phyloP scores from a whole-genome alignment of 2,329 filamentous ascomycete genomes.

The Arthrobotrys iridis region DNA sequence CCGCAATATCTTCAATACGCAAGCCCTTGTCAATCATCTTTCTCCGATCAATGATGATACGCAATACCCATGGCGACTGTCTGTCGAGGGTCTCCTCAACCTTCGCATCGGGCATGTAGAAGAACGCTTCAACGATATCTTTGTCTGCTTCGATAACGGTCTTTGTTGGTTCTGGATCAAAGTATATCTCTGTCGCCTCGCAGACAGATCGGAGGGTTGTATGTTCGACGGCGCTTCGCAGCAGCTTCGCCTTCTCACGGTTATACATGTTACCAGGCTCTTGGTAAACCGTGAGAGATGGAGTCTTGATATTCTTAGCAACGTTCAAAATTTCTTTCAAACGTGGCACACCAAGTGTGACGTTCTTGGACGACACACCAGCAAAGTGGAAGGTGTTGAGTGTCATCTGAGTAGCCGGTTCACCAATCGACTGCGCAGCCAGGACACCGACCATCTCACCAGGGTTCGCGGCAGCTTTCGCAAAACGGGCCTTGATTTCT shows the following conservation, averaged over 20 bases:
- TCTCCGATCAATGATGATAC: slow-evolving; percentile 90
- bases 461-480: slow-evolving; percentile 83
- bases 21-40: slow-evolving; percentile 95
- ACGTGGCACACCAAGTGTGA: slow-evolving; percentile 97
- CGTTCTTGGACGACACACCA: slow-evolving; percentile 99
- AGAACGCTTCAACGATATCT: slow-evolving; percentile 97
- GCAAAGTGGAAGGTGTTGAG: slow-evolving; percentile 99
- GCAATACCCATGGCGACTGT: slow-evolving; percentile 94
- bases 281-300: slow-evolving; percentile 93
- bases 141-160: slow-evolving; percentile 87
- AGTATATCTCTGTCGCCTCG: slow-evolving; percentile 93
- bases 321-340: slow-evolving; percentile 99
- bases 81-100: slow-evolving; percentile 70
- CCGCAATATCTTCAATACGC: slow-evolving; percentile 88
- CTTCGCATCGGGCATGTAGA: slow-evolving; percentile 85
- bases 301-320: slow-evolving; percentile 97
- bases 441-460: slow-evolving; percentile 99
- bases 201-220: slow-evolving; percentile 93
- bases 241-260: slow-evolving; percentile 82
- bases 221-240: slow-evolving; percentile 91
- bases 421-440: slow-evolving; percentile 97
- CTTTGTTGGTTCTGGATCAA: slow-evolving; percentile 86
- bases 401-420: slow-evolving; percentile 99
- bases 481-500: slow-evolving; percentile 88
- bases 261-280: slow-evolving; percentile 69